Evolutionary conservation across 495 filamentous ascomycete species (phyloP).

Genomic region (Aspergillus egyptiacus): DNA sequence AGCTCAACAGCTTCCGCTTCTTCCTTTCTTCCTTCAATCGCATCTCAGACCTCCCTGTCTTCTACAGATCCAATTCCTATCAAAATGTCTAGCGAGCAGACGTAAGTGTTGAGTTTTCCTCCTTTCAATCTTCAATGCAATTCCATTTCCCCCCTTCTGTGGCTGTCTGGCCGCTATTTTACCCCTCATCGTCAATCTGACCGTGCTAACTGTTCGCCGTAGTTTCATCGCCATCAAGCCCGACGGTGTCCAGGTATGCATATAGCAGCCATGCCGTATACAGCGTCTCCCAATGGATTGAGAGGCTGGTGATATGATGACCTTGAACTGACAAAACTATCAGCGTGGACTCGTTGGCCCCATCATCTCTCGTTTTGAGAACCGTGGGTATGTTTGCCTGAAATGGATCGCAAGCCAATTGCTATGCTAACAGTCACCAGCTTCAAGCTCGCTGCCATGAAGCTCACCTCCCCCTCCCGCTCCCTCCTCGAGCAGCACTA

Average conservation of each 20-base stretch:
- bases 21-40: constrained; percentile 29
- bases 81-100: constrained; percentile 87
- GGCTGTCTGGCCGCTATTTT: constrained; percentile 7
- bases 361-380: constrained; percentile 97
- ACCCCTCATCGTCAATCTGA: constrained; percentile 22
- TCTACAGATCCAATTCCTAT: constrained; percentile 30
- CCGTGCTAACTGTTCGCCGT: constrained; percentile 43
- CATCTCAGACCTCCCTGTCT: constrained; percentile 26
- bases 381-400: constrained; percentile 61
- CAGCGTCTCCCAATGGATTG: not conserved
- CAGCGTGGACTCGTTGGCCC: constrained; percentile 93
- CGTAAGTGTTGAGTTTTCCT: constrained; percentile 55
- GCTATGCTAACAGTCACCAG: constrained; percentile 35
- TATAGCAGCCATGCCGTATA: not conserved
- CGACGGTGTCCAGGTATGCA: constrained; percentile 92
- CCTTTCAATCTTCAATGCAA: constrained; percentile 13
- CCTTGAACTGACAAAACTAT: constrained; percentile 20
- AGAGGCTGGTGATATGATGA: constrained; percentile 9
- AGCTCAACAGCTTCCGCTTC: constrained; percentile 25
- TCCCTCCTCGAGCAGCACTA: constrained; percentile 98
- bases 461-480: constrained; percentile 80
- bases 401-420: not conserved
- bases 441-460: constrained; percentile 98
- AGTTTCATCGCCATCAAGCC: constrained; percentile 99
- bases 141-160: constrained; percentile 25